Conservation (phyloP, 192 early-diverging fungal genomes). For the Umbelopsis sp. region DNA sequence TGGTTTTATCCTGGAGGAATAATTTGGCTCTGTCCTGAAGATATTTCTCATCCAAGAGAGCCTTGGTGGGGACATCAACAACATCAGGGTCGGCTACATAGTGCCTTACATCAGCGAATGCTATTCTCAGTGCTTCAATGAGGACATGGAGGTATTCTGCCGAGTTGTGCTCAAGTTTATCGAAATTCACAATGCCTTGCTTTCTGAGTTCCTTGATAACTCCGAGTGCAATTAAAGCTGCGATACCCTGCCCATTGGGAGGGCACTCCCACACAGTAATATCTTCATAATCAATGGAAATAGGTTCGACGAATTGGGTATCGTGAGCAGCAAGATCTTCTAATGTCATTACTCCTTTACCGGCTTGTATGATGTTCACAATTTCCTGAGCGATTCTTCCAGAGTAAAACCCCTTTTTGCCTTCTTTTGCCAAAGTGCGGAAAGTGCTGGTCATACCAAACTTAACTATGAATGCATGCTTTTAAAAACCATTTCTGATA, state of each 20-base stretch:
- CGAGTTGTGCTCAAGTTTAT: conserved; percentile 53
- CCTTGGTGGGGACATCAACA: conserved; percentile 47
- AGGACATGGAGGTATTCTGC: conserved; percentile 67
- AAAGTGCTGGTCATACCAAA: conserved; percentile 46
- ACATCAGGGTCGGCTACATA: conserved; percentile 70
- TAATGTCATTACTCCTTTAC: conserved; percentile 66
- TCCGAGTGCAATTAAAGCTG: conserved; percentile 71
- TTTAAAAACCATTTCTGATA: neutral
- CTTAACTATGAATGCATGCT: neutral
- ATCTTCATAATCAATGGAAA: conserved; percentile 64
- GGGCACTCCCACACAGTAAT: conserved; percentile 69
- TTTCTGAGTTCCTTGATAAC: conserved; percentile 62
- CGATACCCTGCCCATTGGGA: conserved; percentile 78
- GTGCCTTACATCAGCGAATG: conserved; percentile 74
- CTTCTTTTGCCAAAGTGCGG: conserved; percentile 58
- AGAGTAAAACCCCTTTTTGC: conserved; percentile 69
- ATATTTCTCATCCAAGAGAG: conserved; percentile 59
- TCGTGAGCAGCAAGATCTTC: conserved; percentile 64
- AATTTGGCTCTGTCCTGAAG: conserved; percentile 56
- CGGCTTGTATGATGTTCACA: conserved; percentile 49
- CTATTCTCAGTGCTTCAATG: conserved; percentile 71
- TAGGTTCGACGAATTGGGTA: conserved; percentile 55
- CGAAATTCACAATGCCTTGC: conserved; percentile 40
- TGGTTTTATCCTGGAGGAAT: conserved; percentile 54
- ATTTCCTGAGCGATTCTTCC: conserved; percentile 70